Base-by-base conservation (phyloP, 805 yeast species). In the Blastobotrys chiropterorum region DNA sequence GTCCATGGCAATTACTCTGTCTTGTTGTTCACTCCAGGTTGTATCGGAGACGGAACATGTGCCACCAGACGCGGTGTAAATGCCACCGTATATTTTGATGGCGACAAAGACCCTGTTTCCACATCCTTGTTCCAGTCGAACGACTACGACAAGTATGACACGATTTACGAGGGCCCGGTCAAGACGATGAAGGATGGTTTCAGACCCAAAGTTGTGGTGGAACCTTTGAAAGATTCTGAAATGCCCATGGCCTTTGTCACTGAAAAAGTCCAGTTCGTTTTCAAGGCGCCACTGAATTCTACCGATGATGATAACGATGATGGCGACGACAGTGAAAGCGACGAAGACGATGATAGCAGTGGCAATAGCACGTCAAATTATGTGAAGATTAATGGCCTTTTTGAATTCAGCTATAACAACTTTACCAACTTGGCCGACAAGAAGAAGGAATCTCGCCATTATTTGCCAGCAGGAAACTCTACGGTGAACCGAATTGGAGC, bases 11-110 rank as follows among this genome's bases (percentile, higher is more conserved):
- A 81, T 53, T 94, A 89, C 66, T 72, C 87, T 0, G 73, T 94
- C 20, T 71, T 80, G 49, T 60, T 90, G 47, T 84, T 80, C 60
- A 94, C 99, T 0, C 97, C 97, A 0, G 98, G 98, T 0, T 94
- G 99, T 70, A 49, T 66, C 0, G 64, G 59, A 2, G 96, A 86
- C 63, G 67, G 71, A 47, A 76, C 94, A 0, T 94, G 99, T 68
- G 58, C 64, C 19, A 53, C 70, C 17, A 77, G 99, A 63, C 92
- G 95, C 8, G 76, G 80, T 21, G 92, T 87, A 2, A 87, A 87
- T 59, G 96, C 84, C 0, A 77, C 95, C 0, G 72, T 90, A 1
- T 71, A 67, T 56, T 77, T 78, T 39, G 75, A 74, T 7, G 72
- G 76, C 31, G 79, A 77, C 19, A 60, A 65, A 0, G 58, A 63